Evolutionary conservation across 495 filamentous ascomycete genomes (phyloP).

Genomic region (Aspergillus asperescens): DNA sequence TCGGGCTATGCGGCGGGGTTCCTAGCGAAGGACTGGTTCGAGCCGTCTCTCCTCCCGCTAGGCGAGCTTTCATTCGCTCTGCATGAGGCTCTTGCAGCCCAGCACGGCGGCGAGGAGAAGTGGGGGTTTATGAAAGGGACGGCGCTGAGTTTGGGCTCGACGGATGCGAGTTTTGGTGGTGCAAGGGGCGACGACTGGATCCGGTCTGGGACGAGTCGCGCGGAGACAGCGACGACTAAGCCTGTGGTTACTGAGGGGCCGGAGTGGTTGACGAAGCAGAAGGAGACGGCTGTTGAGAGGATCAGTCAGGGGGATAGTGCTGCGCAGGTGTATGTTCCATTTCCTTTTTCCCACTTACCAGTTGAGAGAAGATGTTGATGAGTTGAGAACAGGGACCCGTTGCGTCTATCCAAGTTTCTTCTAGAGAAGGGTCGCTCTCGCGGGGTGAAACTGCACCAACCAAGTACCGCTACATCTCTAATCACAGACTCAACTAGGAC

Average conservation of each 20-base stretch:
- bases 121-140: constrained; percentile 68
- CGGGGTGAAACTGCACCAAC: constrained; percentile 64
- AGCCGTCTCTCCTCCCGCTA: constrained; percentile 46
- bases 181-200: constrained; percentile 58
- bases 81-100: constrained; percentile 58
- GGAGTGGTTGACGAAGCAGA: constrained; percentile 53
- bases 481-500: constrained; percentile 42
- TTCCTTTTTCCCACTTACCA: not conserved
- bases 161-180: constrained; percentile 26
- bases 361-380: constrained; percentile 4
- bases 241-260: constrained; percentile 23
- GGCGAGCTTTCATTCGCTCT: constrained; percentile 65
- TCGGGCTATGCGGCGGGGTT: constrained; percentile 74
- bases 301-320: constrained; percentile 59
- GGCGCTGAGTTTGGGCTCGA: constrained; percentile 47
- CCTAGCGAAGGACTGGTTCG: constrained; percentile 69
- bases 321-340: constrained; percentile 55
- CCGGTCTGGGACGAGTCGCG: constrained; percentile 56
- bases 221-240: constrained; percentile 43
- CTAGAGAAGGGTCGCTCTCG: constrained; percentile 49
- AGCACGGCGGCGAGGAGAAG: constrained; percentile 51
- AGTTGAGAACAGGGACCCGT: constrained; percentile 47
- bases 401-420: constrained; percentile 58
- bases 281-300: constrained; percentile 51
- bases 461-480: constrained; percentile 50